phyloP scores from a whole-genome alignment of 345 rosid genomes.

The Corymbia maculata region DNA sequence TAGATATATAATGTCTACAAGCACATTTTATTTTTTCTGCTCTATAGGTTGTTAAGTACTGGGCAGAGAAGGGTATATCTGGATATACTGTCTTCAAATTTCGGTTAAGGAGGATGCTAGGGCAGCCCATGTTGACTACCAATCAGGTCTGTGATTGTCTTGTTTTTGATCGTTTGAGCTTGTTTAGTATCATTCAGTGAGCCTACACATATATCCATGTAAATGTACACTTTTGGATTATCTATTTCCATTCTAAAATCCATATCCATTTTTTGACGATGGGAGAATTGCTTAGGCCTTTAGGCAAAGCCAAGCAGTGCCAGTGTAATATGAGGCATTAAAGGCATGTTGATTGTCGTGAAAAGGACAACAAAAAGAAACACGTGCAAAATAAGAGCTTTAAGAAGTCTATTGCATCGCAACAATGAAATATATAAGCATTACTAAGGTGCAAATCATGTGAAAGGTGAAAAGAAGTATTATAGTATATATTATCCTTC shows the following conservation, averaged over 20 bases:
- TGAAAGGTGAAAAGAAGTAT: background rate
- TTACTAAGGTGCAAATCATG: background rate
- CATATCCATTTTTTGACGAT: background rate
- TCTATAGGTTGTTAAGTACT: conserved; percentile 62
- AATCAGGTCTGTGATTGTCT: conserved; percentile 46
- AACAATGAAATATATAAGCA: background rate
- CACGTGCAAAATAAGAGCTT: background rate
- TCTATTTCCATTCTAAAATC: background rate
- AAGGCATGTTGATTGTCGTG: background rate
- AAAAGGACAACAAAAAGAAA: background rate
- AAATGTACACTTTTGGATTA: background rate
- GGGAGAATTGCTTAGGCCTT: background rate
- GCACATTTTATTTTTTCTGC: background rate
- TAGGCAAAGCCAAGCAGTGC: background rate
- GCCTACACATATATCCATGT: background rate
- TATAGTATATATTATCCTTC: background rate
- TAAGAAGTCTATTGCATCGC: background rate
- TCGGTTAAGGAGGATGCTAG: conserved; percentile 50
- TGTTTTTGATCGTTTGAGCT: background rate
- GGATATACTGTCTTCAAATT: conserved; percentile 85
- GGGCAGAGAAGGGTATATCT: conserved; percentile 89
- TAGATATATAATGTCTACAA: background rate
- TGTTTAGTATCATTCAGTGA: background rate
- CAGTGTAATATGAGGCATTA: background rate
- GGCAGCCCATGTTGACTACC: conserved; percentile 84